phyloP scores from a whole-genome alignment of 306 rosid species.

The Cucumis hystrix region DNA sequence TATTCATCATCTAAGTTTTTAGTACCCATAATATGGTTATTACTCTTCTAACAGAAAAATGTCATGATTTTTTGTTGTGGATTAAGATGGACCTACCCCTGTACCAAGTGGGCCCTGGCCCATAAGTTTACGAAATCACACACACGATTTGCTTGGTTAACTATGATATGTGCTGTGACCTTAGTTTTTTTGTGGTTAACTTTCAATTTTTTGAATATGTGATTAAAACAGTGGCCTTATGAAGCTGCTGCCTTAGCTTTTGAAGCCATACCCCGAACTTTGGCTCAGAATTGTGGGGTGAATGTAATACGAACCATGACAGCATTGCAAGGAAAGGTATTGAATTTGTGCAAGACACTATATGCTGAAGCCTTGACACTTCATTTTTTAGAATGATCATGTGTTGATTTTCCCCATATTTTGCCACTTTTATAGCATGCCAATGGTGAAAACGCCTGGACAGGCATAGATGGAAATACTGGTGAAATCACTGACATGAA shows the following conservation, averaged over 20 bases:
- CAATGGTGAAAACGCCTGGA: slow-evolving; percentile 96
- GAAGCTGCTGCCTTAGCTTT: slow-evolving; percentile 98
- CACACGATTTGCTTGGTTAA: not conserved
- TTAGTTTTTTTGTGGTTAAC: not conserved
- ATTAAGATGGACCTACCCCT: not conserved
- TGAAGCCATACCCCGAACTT: slow-evolving; percentile 96
- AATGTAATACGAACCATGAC: slow-evolving; percentile 95
- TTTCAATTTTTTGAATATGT: not conserved
- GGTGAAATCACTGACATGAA: slow-evolving; percentile 83
- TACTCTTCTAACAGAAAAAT: not conserved
- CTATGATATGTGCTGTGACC: not conserved
- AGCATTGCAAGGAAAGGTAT: slow-evolving; percentile 87
- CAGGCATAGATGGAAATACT: slow-evolving; percentile 87
- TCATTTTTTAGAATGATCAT: not conserved
- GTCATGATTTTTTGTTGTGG: not conserved
- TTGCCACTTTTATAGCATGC: slow-evolving; percentile 49
- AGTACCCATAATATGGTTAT: not conserved
- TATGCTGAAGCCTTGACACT: not conserved
- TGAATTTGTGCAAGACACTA: not conserved
- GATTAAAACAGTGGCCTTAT: slow-evolving; percentile 73
- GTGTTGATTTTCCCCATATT: not conserved
- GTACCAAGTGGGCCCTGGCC: not conserved
- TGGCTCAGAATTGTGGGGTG: slow-evolving; percentile 97
- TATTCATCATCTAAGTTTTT: not conserved
- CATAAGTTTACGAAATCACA: not conserved